Evolutionary conservation across 1,139 yeast species (phyloP), one percentile per base, ranked within the genome.

Genomic region (Zygosaccharomyces pseudobailii): DNA sequence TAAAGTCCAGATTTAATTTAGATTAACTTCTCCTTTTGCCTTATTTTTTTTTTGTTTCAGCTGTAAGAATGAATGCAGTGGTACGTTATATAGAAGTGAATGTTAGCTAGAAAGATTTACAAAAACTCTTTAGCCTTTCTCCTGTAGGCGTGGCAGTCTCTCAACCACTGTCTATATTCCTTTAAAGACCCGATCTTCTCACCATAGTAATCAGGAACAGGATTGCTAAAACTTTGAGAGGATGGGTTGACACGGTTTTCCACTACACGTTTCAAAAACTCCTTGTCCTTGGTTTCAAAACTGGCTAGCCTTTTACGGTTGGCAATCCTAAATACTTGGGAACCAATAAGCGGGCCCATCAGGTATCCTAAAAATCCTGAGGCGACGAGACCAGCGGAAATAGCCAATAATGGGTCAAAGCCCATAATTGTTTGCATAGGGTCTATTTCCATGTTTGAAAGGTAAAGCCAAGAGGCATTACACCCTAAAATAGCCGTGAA

Each of bases 201-300:
- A 30, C 98, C 98, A 64, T 92, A 92, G 70, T 89, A 94, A 67
- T 92, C 98, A 19, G 97, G 97, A 37, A 92, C 95, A 8, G 97
- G 98, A 69, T 92, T 92, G 52, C 92, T 80, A 69, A 88, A 84
- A 61, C 90, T 82, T 70, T 89, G 96, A 46, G 87, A 82, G n/a
- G 90, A 78, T 9, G 98, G 96, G 68, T 92, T 96, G 36, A 90
- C 97, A 59, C 98, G 76, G 68, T 88, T 85, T 51, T 73, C 72
- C 59, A 79, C 80, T 55, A 92, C 78, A 62, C 81, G 92, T 54
- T 78, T 76, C 64, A 90, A 74, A 59, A 90, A 92, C 39, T 76
- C 74, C 55, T 80, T 78, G 63, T 92, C 92, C 71, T 85, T 89
- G 43, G 66, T 55, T 53, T 71, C 72, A 67, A 76, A 84, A 38